Conservation (phyloP, 225 moss, liverwort and hornwort species). For the Lunularia cruciata region DNA sequence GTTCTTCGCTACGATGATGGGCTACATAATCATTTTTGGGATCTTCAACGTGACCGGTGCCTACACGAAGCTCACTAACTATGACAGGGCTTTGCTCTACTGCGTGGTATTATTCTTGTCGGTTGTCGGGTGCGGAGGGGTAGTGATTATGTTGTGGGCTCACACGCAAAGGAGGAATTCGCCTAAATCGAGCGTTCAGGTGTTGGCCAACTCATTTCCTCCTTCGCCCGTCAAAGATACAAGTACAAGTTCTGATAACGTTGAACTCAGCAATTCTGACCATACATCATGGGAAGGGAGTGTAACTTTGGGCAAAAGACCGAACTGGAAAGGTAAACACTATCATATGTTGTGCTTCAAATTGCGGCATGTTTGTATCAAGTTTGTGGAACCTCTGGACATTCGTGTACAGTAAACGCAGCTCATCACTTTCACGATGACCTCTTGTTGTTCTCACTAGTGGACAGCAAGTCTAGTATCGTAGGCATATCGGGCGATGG, state of each 20-base stretch:
- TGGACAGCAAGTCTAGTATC: background rate
- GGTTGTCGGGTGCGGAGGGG: slow-evolving; percentile 9
- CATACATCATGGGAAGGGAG: slow-evolving; percentile 10
- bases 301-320: slow-evolving; percentile 31
- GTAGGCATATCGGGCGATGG: background rate
- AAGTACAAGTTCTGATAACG: background rate
- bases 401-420: no score
- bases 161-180: no score
- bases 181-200: background rate
- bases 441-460: background rate
- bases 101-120: background rate
- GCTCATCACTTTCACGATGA: background rate
- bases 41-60: slow-evolving; percentile 9
- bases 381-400: no score
- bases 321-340: slow-evolving; percentile 30
- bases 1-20: slow-evolving; percentile 5
- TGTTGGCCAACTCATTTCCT: background rate
- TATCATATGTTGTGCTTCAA: background rate
- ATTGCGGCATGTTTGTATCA: background rate
- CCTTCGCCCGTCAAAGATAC: background rate
- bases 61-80: background rate
- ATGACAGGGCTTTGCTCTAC: slow-evolving; percentile 5
- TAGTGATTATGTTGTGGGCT: slow-evolving; percentile 21
- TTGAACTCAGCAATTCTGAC: background rate
- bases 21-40: slow-evolving; percentile 20